Evolutionary conservation across 2,329 filamentous ascomycete genomes (phyloP), one percentile per base, ranked within the genome.

Genomic region (Fonsecaea nubica): DNA sequence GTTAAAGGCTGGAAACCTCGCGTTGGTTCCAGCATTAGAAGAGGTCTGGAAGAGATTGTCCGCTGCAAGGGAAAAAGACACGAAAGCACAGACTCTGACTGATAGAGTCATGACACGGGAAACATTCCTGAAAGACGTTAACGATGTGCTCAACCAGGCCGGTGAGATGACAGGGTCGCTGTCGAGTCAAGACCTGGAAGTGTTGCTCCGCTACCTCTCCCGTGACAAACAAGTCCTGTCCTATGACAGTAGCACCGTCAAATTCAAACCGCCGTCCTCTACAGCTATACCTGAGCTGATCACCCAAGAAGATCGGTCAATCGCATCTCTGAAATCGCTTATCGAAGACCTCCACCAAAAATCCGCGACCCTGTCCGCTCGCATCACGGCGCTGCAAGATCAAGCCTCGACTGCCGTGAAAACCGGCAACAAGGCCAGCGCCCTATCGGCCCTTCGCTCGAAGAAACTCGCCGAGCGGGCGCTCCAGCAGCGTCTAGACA

Each of bases 391-490:
- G 8, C 79, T 85, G 1, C 83, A 84, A 58, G 68, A 73, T 12
- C 80, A 85, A 4, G 93, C 92, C 0, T 89, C 90, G 68, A 83
- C 85, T 25, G 91, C 92, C 0, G 87, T 97, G 0, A 80, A 82
- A 4, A 84, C 85, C 54, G 92, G 93, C 75, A 93, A 96, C 76
- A 86, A 87, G 53, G 80, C 90, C 30, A 85, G 89, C 0, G 95
- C 94, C 9, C 85, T 94, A 36, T 89, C 91, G 0, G 89, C 92
- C 0, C 84, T 99, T 12, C 89, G 90, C 59, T 91, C 89, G 4
- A 96, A 92, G 81, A 97, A 95, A 77, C 81, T 91, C 7, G 89
- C 90, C 33, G 93, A 97, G 77, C 81, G 86, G 2, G 90, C 89
- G 10, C 84, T 98, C 0, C 82, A 87, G 35, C 87, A 88, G 70